Percentiles rank a stretch among this genome's conserved stretches.
Evolutionary conservation across 768 basidiomycete species (phyloP).

Genomic region (Naganishia kalamii): DNA sequence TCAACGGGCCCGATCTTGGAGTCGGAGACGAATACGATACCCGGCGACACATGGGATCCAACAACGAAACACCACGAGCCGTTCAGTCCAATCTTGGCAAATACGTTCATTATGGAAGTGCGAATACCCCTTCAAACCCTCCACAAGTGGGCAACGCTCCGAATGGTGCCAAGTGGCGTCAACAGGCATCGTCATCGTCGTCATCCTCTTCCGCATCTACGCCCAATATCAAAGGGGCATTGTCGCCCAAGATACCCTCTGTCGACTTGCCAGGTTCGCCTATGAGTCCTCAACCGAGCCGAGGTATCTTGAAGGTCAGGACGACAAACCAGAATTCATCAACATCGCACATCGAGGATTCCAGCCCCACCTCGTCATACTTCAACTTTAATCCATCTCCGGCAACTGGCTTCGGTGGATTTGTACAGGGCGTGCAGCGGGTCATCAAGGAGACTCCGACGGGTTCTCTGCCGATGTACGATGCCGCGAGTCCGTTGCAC

Average conservation of each 20-base stretch:
- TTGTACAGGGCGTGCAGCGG: slow-evolving; percentile 26
- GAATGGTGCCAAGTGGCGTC: slow-evolving; percentile 21
- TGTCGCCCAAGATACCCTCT: slow-evolving; percentile 48
- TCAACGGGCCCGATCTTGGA: slow-evolving; percentile 57
- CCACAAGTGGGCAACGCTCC: slow-evolving; percentile 12
- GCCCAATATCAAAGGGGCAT: slow-evolving; percentile 15
- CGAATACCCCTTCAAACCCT: background rate
- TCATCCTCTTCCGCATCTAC: slow-evolving; percentile 11
- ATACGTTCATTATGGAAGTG: slow-evolving; percentile 25
- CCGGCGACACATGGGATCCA: slow-evolving; percentile 30
- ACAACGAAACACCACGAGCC: slow-evolving; percentile 19
- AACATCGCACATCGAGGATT: slow-evolving; percentile 20
- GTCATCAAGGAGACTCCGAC: slow-evolving; percentile 19
- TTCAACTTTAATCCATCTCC: slow-evolving; percentile 47
- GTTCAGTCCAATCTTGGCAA: slow-evolving; percentile 45
- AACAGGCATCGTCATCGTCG: slow-evolving; percentile 4
- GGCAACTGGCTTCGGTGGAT: slow-evolving; percentile 45
- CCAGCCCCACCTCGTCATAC: slow-evolving; percentile 33
- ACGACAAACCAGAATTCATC: slow-evolving; percentile 21
- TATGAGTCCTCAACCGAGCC: slow-evolving; percentile 28
- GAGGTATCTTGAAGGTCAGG: slow-evolving; percentile 46
- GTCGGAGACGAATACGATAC: slow-evolving; percentile 47
- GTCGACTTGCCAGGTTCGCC: slow-evolving; percentile 26
- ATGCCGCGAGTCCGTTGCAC: slow-evolving; percentile 16
- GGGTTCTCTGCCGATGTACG: slow-evolving; percentile 26